Conservation (phyloP, 1,284 basidiomycete genomes). For the Blastosporella zonata region DNA sequence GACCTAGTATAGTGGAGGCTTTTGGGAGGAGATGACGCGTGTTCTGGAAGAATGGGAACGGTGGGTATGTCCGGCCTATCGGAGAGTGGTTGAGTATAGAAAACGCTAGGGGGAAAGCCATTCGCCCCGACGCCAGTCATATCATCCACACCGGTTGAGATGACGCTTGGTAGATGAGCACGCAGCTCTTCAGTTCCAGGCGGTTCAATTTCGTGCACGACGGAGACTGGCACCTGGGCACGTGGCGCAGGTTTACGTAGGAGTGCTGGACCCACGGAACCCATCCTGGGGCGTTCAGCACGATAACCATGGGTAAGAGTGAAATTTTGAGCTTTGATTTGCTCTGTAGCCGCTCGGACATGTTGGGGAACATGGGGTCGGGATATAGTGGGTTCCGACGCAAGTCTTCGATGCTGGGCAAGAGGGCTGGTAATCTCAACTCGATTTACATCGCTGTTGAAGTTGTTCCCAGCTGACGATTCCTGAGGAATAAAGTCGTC, state of each 20-base stretch:
- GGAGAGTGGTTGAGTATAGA: conserved; percentile 32
- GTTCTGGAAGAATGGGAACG: conserved; percentile 1
- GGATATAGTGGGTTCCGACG: conserved; percentile 30
- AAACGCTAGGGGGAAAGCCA: conserved; percentile 30
- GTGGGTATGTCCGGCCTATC: conserved; percentile 9
- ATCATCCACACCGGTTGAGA: conserved; percentile 49
- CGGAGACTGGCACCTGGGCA: conserved; percentile 61
- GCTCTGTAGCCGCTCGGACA: conserved; percentile 29
- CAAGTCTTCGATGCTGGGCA: conserved; percentile 30
- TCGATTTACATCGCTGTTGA: conserved; percentile 25
- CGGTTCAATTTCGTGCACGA: conserved; percentile 40
- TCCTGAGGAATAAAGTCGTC: conserved; percentile 34
- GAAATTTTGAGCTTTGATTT: conserved; percentile 14
- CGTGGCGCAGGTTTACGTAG: conserved; percentile 57
- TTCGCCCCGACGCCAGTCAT: conserved; percentile 62
- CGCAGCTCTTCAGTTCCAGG: conserved; percentile 35
- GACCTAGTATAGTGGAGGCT: conserved; percentile 11
- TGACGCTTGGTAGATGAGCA: conserved; percentile 46
- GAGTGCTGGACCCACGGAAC: conserved; percentile 27
- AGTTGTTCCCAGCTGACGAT: conserved; percentile 30
- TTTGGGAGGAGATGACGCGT: conserved; percentile 10
- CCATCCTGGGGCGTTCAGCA: conserved; percentile 9
- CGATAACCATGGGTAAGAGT: conserved; percentile 12
- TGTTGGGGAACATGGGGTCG: conserved; percentile 21
- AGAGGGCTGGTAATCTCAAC: not conserved